Conservation (phyloP, 2,329 filamentous ascomycete species). For the Dothistroma septosporum region DNA sequence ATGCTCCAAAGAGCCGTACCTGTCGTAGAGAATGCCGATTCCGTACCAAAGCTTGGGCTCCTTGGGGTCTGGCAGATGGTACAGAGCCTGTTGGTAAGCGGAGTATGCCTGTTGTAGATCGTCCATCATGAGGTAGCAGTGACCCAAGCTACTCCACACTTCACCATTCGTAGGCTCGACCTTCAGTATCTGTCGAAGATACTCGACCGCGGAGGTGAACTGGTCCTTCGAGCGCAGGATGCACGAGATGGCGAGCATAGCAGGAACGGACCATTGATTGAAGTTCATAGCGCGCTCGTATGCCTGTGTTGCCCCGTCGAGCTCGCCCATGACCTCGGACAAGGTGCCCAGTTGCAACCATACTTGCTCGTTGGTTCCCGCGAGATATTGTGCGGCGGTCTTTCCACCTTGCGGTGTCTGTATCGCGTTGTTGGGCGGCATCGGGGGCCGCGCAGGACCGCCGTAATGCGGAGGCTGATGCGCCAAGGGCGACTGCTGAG, state of each 20-base stretch:
- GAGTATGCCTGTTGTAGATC: slow-evolving; percentile 95
- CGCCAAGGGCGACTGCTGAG: slow-evolving; percentile 4
- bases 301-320: slow-evolving; percentile 81
- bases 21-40: slow-evolving; percentile 94
- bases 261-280: slow-evolving; percentile 81
- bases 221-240: slow-evolving; percentile 89
- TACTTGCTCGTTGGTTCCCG: slow-evolving; percentile 75
- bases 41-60: slow-evolving; percentile 99
- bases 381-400: slow-evolving; percentile 68
- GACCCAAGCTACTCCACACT: slow-evolving; percentile 95
- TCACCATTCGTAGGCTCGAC: slow-evolving; percentile 86
- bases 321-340: slow-evolving; percentile 80
- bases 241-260: slow-evolving; percentile 90
- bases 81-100: slow-evolving; percentile 91
- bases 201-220: slow-evolving; percentile 90
- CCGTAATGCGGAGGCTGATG: slow-evolving; percentile 6
- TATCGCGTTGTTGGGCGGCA: slow-evolving; percentile 49
- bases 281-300: slow-evolving; percentile 87
- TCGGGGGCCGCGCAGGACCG: slow-evolving; percentile 54
- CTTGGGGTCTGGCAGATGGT: slow-evolving; percentile 91
- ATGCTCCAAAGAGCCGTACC: slow-evolving; percentile 93
- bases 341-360: slow-evolving; percentile 90
- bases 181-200: slow-evolving; percentile 84
- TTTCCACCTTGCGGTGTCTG: slow-evolving; percentile 49
- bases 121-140: slow-evolving; percentile 98